These are phyloP conservation scores for Sporisorium scitamineum DNA, from an alignment of 1,284 basidiomycete genomes.

Conservation along the genomic window DNA sequence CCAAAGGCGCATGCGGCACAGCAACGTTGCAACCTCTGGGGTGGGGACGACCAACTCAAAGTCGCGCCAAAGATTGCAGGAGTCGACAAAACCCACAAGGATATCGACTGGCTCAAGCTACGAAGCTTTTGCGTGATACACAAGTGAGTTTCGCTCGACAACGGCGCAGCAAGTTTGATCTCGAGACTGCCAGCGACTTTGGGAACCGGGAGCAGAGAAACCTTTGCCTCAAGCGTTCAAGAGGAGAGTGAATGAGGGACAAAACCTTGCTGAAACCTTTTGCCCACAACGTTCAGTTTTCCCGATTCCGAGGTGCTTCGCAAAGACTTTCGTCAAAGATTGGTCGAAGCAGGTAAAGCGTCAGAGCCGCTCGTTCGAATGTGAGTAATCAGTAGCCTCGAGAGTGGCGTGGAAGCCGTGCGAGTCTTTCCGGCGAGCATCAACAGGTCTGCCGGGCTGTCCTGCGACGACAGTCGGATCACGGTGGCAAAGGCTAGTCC, in stretches of 20 bases:
- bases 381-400: constrained; percentile 73
- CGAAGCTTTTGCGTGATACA: constrained; percentile 80
- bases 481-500: background rate
- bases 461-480: background rate
- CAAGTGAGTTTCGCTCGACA: constrained; percentile 72
- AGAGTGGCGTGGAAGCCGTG: too few species aligned
- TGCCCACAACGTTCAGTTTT: constrained; percentile 74
- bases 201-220: too few species aligned
- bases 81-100: constrained; percentile 83
- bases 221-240: too few species aligned
- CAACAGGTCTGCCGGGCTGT: background rate
- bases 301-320: constrained; percentile 79
- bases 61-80: constrained; percentile 73
- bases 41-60: constrained; percentile 77
- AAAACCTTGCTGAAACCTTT: background rate
- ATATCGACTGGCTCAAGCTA: constrained; percentile 87
- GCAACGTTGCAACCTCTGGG: constrained; percentile 71
- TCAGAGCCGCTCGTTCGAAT: constrained; percentile 83
- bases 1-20: background rate
- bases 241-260: background rate
- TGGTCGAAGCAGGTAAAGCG: constrained; percentile 75
- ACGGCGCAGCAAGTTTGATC: background rate
- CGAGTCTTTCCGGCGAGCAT: too few species aligned
- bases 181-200: background rate
- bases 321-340: constrained; percentile 76